phyloP scores from a whole-genome alignment of 2,329 filamentous ascomycete species.

The Sclerotinia nivalis region DNA sequence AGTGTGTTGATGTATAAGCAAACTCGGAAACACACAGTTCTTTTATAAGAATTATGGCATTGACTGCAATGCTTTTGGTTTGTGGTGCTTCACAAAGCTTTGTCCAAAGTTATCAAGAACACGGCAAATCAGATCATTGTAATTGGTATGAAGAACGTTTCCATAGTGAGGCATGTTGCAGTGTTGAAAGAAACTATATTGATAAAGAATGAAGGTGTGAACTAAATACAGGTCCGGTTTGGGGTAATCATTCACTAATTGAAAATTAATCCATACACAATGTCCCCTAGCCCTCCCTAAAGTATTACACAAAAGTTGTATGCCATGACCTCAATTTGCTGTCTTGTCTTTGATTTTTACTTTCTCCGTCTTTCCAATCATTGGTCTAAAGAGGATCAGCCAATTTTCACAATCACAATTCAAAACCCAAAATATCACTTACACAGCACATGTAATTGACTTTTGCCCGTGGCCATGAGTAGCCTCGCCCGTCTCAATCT shows the following conservation, averaged over 20 bases:
- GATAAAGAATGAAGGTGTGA: not conserved
- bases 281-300: too few relatives aligned
- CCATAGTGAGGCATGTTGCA: not conserved
- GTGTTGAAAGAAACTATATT: not conserved
- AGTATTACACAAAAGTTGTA: not conserved
- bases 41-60: too few relatives aligned
- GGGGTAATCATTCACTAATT: not conserved
- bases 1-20: too few relatives aligned
- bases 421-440: conserved; percentile 13
- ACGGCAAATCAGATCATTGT: too few relatives aligned
- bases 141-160: not conserved
- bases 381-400: conserved; percentile 7
- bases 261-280: not conserved
- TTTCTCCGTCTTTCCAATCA: not conserved
- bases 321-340: not conserved
- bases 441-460: conserved; percentile 29
- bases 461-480: conserved; percentile 36
- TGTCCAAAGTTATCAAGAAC: too few relatives aligned
- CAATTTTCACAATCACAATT: not conserved
- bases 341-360: not conserved
- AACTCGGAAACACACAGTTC: too few relatives aligned
- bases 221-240: not conserved
- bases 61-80: too few relatives aligned
- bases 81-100: too few relatives aligned
- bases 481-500: conserved; percentile 38